Evolutionary conservation across 208 protist species (phyloP), one percentile per base, ranked within the genome.

Genomic region (Crithidia acanthocephali): DNA sequence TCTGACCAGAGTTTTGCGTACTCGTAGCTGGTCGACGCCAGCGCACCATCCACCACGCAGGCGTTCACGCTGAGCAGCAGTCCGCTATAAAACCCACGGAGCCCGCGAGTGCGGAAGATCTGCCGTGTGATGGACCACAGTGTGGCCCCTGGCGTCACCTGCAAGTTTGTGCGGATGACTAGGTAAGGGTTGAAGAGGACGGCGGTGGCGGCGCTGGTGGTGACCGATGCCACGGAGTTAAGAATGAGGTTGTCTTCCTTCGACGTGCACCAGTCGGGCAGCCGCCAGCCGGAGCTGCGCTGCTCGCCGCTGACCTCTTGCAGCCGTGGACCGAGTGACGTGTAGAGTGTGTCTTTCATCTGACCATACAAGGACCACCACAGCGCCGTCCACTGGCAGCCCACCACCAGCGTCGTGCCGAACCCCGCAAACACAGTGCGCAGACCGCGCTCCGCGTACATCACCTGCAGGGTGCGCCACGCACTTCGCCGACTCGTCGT

Each of bases 1-100:
- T 95, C 90, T 0, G 90, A 59, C 86, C 87, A 95, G 50, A 95
- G 68, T 73, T 93, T 93, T 47, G 91, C 91, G 68, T 91, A 95
- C 74, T 95, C 91, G 83, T 95, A 95, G 22, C 84, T 88, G 27
- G 80, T 88, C 0, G 88, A 93, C 16, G 91, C 85, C 53, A 93
- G 77, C 28, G 79, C 80, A 13, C 91, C 91, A 45, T 95, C 91
- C 50, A 93, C 59, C 27, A 92, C 73, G 59, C 86, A 93, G 33
- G 91, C 77, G 47, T 74, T 79, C 28, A 93, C 77, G 53, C 80
- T 95, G 27, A 95, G 80, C 40, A 69, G 61, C 28, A 92, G 53
- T 0, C 91, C 91, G 35, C 81, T 84, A 72, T 87, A 95, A 69
- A 95, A 95, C 18, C 81, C 91, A 11, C 57, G 57, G 6, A 85